Evolutionary conservation across 2,329 filamentous ascomycete species (phyloP).

Genomic region (Fusarium nanum): DNA sequence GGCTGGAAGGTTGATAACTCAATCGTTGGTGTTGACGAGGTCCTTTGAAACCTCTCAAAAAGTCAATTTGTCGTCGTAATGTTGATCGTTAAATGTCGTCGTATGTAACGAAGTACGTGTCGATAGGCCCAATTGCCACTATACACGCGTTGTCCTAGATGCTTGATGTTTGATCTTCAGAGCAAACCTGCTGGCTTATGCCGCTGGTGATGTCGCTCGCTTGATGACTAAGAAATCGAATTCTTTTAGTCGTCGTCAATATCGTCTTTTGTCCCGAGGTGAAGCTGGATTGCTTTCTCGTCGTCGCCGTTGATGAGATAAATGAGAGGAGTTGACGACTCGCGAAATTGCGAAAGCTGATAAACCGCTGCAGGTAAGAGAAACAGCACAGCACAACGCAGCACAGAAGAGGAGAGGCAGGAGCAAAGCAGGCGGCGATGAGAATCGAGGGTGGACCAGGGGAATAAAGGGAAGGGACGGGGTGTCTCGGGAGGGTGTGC

Average conservation of each 20-base stretch:
- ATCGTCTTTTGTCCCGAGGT: conserved; percentile 16
- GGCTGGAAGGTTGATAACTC: conserved; percentile 18
- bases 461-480: conserved; percentile 51
- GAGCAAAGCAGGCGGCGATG: conserved; percentile 44
- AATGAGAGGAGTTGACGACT: conserved; percentile 42
- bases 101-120: conserved; percentile 44
- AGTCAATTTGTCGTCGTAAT: conserved; percentile 34
- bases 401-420: conserved; percentile 38
- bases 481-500: conserved; percentile 50
- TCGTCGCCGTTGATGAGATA: conserved; percentile 31
- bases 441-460: conserved; percentile 49
- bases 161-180: conserved; percentile 21
- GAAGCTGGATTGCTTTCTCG: conserved; percentile 24
- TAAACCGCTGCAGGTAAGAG: conserved; percentile 31
- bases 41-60: conserved; percentile 14
- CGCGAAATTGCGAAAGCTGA: conserved; percentile 39
- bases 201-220: conserved; percentile 11
- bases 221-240: conserved; percentile 32
- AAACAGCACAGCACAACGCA: conserved; percentile 7
- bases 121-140: conserved; percentile 46
- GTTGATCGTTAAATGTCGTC: conserved; percentile 44
- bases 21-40: conserved; percentile 39
- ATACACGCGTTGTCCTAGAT: conserved; percentile 41
- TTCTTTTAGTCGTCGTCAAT: conserved; percentile 22
- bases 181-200: conserved; percentile 37